Evolutionary conservation across 305 asterid species (phyloP).

Genomic region (Fraxinus velutina): DNA sequence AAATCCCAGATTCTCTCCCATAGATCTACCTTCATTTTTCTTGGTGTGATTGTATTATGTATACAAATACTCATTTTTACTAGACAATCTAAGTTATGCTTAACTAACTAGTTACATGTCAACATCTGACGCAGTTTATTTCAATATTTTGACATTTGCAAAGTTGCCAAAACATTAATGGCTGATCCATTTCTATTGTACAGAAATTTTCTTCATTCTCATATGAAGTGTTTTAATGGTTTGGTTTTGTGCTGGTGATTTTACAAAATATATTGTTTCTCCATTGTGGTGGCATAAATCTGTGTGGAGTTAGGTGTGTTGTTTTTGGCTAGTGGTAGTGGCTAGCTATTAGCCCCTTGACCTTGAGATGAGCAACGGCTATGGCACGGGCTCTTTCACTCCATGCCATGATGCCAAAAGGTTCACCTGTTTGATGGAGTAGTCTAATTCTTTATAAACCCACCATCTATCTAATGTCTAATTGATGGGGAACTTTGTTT

Average conservation of each 20-base stretch:
- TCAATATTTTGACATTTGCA: neutral
- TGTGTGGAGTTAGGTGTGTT: neutral
- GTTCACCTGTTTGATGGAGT: neutral
- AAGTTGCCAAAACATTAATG: neutral
- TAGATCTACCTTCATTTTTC: neutral
- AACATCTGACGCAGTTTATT: neutral
- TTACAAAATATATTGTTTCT: neutral
- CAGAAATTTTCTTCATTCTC: neutral
- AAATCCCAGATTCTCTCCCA: neutral
- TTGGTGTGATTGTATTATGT: neutral
- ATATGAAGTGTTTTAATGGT: neutral
- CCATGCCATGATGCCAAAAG: neutral
- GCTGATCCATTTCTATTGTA: neutral
- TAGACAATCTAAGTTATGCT: neutral
- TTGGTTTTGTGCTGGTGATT: neutral
- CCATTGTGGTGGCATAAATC: neutral
- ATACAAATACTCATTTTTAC: neutral
- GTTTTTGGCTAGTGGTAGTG: neutral
- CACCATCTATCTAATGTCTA: neutral
- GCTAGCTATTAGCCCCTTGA: neutral
- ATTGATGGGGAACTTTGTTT: neutral
- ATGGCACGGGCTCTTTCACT: neutral
- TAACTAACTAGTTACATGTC: neutral
- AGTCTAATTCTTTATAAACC: neutral
- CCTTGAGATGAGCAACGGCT: neutral